Evolutionary conservation across 768 basidiomycete genomes (phyloP).

Genomic region (Scleroderma bovista): DNA sequence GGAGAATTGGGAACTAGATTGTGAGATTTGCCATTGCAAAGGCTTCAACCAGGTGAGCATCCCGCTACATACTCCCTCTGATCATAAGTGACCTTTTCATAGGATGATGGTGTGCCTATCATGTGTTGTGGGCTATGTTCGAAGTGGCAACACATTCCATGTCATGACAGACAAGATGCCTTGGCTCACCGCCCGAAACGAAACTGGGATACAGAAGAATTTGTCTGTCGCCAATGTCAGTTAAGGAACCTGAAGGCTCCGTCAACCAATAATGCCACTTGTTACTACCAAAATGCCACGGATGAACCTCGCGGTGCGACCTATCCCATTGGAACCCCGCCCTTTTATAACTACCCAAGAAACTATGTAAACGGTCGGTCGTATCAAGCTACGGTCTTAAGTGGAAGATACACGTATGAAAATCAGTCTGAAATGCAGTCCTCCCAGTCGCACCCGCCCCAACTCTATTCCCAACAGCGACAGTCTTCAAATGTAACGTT

Average conservation of each 20-base stretch:
- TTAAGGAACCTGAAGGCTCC: slow-evolving; percentile 7
- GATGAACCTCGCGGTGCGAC: slow-evolving; percentile 3
- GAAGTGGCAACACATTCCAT: slow-evolving; percentile 87
- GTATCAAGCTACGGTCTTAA: slow-evolving; percentile 10
- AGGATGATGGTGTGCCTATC: slow-evolving; percentile 80
- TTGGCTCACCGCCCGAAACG: slow-evolving; percentile 59
- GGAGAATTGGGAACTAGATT: slow-evolving; percentile 83
- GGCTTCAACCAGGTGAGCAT: slow-evolving; percentile 68
- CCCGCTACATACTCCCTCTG: background rate
- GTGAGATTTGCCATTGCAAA: slow-evolving; percentile 73
- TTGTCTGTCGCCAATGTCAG: slow-evolving; percentile 63
- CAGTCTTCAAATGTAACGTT: slow-evolving; percentile 27
- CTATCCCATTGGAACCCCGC: slow-evolving; percentile 9
- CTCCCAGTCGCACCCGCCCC: slow-evolving; percentile 11
- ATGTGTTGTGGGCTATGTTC: slow-evolving; percentile 78
- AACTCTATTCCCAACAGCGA: slow-evolving; percentile 13
- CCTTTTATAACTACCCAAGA: slow-evolving; percentile 15
- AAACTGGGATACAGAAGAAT: slow-evolving; percentile 85
- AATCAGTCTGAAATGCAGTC: slow-evolving; percentile 14
- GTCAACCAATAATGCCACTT: slow-evolving; percentile 4
- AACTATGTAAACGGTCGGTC: slow-evolving; percentile 12
- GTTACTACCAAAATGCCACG: slow-evolving; percentile 6
- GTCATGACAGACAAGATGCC: slow-evolving; percentile 72
- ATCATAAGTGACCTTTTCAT: slow-evolving; percentile 7
- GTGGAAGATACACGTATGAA: slow-evolving; percentile 20